Evolutionary conservation across 176 grass and related monocot genomes (phyloP).

Genomic region (Puya raimondii): DNA sequence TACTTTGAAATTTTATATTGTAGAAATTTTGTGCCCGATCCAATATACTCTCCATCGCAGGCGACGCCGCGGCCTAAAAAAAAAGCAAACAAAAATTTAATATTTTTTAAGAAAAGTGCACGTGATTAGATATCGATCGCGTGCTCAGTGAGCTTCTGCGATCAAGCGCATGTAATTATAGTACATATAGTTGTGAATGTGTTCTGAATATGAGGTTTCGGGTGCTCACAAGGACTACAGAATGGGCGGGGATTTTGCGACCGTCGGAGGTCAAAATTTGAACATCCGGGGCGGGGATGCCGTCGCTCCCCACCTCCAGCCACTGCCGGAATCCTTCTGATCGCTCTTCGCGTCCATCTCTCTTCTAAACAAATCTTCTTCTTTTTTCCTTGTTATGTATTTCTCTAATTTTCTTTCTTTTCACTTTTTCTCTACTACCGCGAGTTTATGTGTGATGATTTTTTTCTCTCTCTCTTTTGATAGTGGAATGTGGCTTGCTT

Average conservation of each 20-base stretch:
- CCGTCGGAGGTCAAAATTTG: conserved; percentile 43
- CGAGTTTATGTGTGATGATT: no score
- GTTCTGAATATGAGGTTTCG: no score
- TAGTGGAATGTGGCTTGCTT: no score
- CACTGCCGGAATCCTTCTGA: neutral
- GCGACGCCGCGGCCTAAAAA: conserved; percentile 53
- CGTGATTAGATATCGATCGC: neutral
- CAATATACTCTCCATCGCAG: conserved; percentile 49
- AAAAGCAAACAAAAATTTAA: neutral
- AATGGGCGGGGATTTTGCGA: conserved; percentile 50
- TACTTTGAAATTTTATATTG: no score
- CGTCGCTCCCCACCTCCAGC: neutral
- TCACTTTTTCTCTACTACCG: no score
- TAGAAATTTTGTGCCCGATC: conserved; percentile 17
- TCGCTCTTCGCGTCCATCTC: conserved; percentile 17
- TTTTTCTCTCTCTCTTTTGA: no score
- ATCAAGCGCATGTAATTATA: no score
- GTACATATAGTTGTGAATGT: no score
- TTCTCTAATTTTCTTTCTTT: no score
- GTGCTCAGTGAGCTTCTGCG: neutral
- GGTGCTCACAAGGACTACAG: conserved; percentile 51
- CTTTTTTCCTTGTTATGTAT: no score
- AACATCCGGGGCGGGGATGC: conserved; percentile 19
- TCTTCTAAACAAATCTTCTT: no score
- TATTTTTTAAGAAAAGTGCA: neutral